Evolutionary conservation across 2,329 filamentous ascomycete genomes (phyloP), one percentile per base, ranked within the genome.

Genomic region (Beauveria sp.): DNA sequence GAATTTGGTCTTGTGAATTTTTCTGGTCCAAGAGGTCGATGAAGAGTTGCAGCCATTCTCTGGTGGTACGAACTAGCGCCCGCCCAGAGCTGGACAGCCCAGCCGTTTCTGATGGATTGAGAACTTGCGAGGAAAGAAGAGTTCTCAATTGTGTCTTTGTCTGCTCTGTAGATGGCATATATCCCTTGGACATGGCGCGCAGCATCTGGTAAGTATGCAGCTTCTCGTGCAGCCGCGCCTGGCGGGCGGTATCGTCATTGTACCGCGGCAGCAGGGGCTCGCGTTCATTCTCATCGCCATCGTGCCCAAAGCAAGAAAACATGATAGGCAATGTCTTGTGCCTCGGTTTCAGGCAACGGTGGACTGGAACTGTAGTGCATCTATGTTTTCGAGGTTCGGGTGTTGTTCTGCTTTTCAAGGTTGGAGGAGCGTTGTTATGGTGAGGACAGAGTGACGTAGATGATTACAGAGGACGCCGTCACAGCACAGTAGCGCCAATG

Each of bases 181-280:
- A 97, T 6, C 93, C 93, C 69, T 90, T 85, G 1, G 84, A 84
- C 10, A 97, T 73, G 60, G 93, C 93, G 59, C 90, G 84, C 31
- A 92, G 72, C 88, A 96, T 96, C 79, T 96, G 91, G 72, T 96
- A 97, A 28, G 88, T 88, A 76, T 96, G 93, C 64, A 98, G 83
- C 80, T 96, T 97, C 74, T 93, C 87, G 70, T 93, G 90, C 63
- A 96, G 82, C 68, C 86, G 81, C 53, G 86, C 82, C 80, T 96
- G 90, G 60, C 93, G 78, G 38, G 80, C 77, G 1, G 93, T 96
- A 69, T 95, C 90, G 73, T 96, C 88, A 69, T 86, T 80, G 79
- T 95, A 95, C 69, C 87, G 88, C 62, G 92, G 90, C 54, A 96
- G 85, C 62, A 96, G 81, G 65, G 92, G 92, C 69, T 92, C 80